These are phyloP conservation scores for Dictyostelium citrinum DNA, from an alignment of 78 protist species.

Conservation along the genomic window DNA sequence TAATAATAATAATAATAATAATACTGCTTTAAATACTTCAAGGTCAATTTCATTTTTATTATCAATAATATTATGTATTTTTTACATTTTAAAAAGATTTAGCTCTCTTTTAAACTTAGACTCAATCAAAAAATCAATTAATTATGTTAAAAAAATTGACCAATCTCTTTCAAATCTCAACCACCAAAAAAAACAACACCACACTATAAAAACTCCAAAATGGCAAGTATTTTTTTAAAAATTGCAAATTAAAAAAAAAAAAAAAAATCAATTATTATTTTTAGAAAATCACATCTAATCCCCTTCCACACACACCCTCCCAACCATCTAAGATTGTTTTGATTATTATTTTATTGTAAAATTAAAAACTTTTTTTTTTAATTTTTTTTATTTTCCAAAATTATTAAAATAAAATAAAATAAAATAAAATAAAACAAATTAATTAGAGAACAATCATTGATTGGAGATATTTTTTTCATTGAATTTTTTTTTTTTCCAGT, in stretches of 20 bases:
- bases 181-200: not conserved
- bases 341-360: not conserved
- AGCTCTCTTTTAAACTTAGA: not conserved
- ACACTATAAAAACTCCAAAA: slow-evolving; percentile 5
- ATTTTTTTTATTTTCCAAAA: not conserved
- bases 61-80: not conserved
- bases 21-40: not conserved
- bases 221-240: not conserved
- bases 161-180: not conserved
- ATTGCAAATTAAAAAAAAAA: not conserved
- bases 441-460: too few relatives aligned
- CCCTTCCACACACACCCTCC: not conserved
- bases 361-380: not conserved
- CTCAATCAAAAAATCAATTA: not conserved
- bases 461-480: too few relatives aligned
- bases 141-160: not conserved
- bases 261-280: not conserved
- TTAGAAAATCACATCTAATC: not conserved
- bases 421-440: too few relatives aligned
- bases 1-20: not conserved
- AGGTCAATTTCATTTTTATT: not conserved
- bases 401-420: too few relatives aligned
- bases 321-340: not conserved
- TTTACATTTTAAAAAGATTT: not conserved
- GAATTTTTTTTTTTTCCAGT: too few relatives aligned